Base-by-base conservation (phyloP, 1,284 basidiomycete genomes). In the Kalmanozyma brasiliensis region DNA sequence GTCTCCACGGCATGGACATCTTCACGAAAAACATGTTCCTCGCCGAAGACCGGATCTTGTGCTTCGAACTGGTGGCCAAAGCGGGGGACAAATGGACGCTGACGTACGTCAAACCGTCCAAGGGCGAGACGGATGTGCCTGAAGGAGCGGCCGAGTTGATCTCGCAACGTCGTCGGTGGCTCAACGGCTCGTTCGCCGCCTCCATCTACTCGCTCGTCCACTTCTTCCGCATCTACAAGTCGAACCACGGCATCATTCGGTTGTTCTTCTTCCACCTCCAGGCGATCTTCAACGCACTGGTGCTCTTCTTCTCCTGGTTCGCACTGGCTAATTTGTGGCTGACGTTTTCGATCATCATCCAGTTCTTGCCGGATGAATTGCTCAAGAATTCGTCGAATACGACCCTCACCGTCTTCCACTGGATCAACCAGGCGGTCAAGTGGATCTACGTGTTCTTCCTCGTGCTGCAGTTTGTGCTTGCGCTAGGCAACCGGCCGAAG, bases 1-100 rank as follows among this genome's bases (percentile, higher is more conserved):
- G 94, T 84, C 91, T 96, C 56, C 90, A 96, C 73, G 93, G 94
- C 32, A 98, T 98, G 95, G 90, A 91, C 83, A 98, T 98, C 77
- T 98, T 98, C 85, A 94, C 92, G 43, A 86, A 86, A 55, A 83
- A 82, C 67, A 80, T 83, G 78, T 86, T 85, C 77, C 68, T 97
- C 83, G 94, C 82, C 59, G 82, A 82, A 42, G 82, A 83, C 91
- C 80, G 85, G 85, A 97, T 97, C 70, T 86, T 98, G 30, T 97
- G 94, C 84, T 98, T 97, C 83, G 94, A 98, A 83, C 86, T 98
- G 42, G 94, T 94, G 20, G 93, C 94, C 23, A 98, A 97, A 83
- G 89, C 88, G 7, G 79, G 78, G 17, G 91, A 92, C 72, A 85
- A 87, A 64, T 98, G 95, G 94, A 92, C 90, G 2, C 84, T 97